Conservation (phyloP, 129 eudicot species). For the Calendula officinalis region DNA sequence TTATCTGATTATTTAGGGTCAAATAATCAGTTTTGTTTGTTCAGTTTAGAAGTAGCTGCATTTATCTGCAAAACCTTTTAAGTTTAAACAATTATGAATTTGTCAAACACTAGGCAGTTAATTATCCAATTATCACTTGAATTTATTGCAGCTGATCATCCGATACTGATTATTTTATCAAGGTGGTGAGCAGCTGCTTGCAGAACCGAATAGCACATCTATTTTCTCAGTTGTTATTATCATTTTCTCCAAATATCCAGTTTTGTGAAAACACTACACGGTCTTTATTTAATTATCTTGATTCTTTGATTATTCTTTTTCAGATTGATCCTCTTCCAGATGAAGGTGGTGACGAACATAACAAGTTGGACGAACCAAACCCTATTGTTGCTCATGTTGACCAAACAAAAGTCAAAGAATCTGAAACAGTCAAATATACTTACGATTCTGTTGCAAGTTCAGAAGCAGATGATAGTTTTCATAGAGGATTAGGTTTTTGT, state of each 20-base stretch:
- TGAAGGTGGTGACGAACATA: slow-evolving; percentile 30
- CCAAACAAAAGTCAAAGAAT: slow-evolving; percentile 40
- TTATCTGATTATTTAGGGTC: no score
- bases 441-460: slow-evolving; percentile 47
- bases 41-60: no score
- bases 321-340: slow-evolving; percentile 41
- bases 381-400: slow-evolving; percentile 57
- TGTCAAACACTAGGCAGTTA: no score
- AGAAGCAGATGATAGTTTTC: slow-evolving; percentile 52
- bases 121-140: no score
- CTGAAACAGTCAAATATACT: slow-evolving; percentile 37
- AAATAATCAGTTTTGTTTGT: no score
- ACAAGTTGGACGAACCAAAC: slow-evolving; percentile 32
- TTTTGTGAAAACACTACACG: neutral
- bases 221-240: neutral
- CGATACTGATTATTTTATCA: neutral
- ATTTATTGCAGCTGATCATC: no score
- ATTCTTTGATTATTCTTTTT: slow-evolving; percentile 19
- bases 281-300: neutral
- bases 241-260: neutral
- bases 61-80: no score
- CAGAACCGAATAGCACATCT: neutral
- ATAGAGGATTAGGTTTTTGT: slow-evolving; percentile 77
- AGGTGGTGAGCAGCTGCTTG: neutral
- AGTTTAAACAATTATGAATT: no score